Percentiles rank a stretch among this genome's conserved stretches.
These are phyloP conservation scores for Pisolithus sp. DNA, from an alignment of 768 basidiomycete genomes.

Conservation along the genomic window DNA sequence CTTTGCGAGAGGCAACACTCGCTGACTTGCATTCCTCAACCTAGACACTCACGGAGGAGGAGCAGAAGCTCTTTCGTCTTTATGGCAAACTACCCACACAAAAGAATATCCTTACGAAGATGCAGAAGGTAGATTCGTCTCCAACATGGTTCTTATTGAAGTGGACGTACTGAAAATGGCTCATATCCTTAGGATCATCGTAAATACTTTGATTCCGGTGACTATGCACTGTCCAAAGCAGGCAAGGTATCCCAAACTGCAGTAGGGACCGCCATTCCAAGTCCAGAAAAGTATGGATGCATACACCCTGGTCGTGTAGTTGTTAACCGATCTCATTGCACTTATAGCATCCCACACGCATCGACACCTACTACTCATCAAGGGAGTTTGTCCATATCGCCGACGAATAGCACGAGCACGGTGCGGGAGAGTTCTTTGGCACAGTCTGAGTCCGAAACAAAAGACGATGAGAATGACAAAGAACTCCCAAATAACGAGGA, in stretches of 20 bases:
- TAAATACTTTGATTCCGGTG: conserved; percentile 99
- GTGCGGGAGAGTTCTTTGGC: conserved; percentile 53
- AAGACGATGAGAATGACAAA: conserved; percentile 13
- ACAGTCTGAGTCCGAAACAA: conserved; percentile 20
- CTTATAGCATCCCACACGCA: conserved; percentile 80
- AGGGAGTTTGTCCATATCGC: conserved; percentile 59
- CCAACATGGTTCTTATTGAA: background rate
- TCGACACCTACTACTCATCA: conserved; percentile 61
- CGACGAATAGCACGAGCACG: conserved; percentile 63
- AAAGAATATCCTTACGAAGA: conserved; percentile 89
- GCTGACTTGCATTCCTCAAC: conserved; percentile 12
- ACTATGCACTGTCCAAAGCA: conserved; percentile 96
- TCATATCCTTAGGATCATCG: conserved; percentile 62
- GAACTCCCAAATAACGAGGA: conserved; percentile 7
- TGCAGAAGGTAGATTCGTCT: conserved; percentile 72
- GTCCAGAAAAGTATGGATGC: conserved; percentile 81
- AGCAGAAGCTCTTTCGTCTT: conserved; percentile 88
- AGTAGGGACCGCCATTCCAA: conserved; percentile 97
- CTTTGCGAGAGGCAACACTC: conserved; percentile 6
- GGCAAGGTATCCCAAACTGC: conserved; percentile 81
- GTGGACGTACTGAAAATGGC: conserved; percentile 6
- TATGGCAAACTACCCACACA: conserved; percentile 93
- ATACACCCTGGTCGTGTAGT: background rate
- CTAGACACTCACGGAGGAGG: conserved; percentile 80
- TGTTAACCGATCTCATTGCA: background rate